Evolutionary conservation across 768 basidiomycete genomes (phyloP), one percentile per base, ranked within the genome.

Genomic region (Sporobolomyces pararoseus): DNA sequence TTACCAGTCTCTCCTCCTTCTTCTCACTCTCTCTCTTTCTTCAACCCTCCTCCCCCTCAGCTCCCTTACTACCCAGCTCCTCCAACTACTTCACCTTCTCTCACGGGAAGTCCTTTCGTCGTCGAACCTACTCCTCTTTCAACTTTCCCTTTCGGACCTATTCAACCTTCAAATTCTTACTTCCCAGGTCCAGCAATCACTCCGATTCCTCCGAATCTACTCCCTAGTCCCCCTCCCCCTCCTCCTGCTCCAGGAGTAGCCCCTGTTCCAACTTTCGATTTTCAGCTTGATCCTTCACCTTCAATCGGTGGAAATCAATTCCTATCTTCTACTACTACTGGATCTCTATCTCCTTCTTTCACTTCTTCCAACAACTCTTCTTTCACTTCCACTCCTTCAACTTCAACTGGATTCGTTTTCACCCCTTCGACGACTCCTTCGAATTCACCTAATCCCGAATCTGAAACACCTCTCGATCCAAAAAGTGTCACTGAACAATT

Each of bases 401-500:
- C 47, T 23, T 12, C 44, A 17, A 21, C 3, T 16, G 35, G 35
- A 25, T 49, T 21, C 46, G 5, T 21, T 25, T 35, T 14, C 23
- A 44, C 19, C 21, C 59, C 59, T 5, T 49, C 32, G 19, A 60
- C 58, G 58, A 47, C 58, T 17, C 42, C 58, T 14, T 27, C 58
- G 31, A 60, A 42, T 31, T 32, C 42, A 3, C 42, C 58, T 7
- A 31, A 27, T 23, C 42, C 44, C 58, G 42, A 46, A 13, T 31
- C 44, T 6, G 2, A 13, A 12, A 34, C 54, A 19, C n/a, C 25
- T 35, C 23, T 27, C 59, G 27, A 29, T 35, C 29, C 39, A 42
- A 9, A 17, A 9, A 9, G 10, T 9, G 17, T 21, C 19, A 19
- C 25, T 5, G 44, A 17, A 19, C 23, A 6, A 39, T 16, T 10